Evolutionary conservation across 495 filamentous ascomycete species (phyloP).

Genomic region (Annulohypoxylon stygium): DNA sequence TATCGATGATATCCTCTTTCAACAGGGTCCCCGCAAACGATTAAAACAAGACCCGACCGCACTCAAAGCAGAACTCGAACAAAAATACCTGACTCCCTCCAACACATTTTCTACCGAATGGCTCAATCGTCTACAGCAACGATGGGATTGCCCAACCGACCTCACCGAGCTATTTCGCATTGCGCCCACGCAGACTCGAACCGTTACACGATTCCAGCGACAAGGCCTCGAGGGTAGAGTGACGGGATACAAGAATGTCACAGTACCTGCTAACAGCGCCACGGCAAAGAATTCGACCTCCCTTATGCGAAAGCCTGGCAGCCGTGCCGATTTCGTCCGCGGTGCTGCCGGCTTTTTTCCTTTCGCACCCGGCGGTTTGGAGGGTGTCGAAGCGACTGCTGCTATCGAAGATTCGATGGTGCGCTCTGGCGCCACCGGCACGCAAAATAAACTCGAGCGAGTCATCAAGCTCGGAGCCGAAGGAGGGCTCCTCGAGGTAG

Average conservation of each 20-base stretch:
- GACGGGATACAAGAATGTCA: slow-evolving; percentile 94
- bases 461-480: slow-evolving; percentile 84
- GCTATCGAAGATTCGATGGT: slow-evolving; percentile 76
- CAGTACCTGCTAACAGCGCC: slow-evolving; percentile 87
- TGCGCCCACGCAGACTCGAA: slow-evolving; percentile 91
- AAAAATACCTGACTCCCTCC: slow-evolving; percentile 82
- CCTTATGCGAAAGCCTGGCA: slow-evolving; percentile 85
- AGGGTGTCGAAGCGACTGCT: slow-evolving; percentile 85
- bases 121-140: slow-evolving; percentile 88
- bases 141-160: slow-evolving; percentile 85
- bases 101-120: slow-evolving; percentile 81
- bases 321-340: slow-evolving; percentile 91
- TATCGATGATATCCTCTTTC: slow-evolving; percentile 72
- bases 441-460: slow-evolving; percentile 72
- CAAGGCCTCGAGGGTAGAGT: slow-evolving; percentile 95
- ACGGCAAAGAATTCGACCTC: slow-evolving; percentile 98
- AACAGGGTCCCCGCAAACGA: slow-evolving; percentile 69
- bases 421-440: slow-evolving; percentile 52
- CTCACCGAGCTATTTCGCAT: slow-evolving; percentile 85
- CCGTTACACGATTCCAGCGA: slow-evolving; percentile 89
- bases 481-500: slow-evolving; percentile 81
- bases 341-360: slow-evolving; percentile 96
- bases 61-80: slow-evolving; percentile 77
- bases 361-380: slow-evolving; percentile 92
- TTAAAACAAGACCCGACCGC: slow-evolving; percentile 66